Evolutionary conservation across 345 rosid genomes (phyloP).

Genomic region (Linum tenue): DNA sequence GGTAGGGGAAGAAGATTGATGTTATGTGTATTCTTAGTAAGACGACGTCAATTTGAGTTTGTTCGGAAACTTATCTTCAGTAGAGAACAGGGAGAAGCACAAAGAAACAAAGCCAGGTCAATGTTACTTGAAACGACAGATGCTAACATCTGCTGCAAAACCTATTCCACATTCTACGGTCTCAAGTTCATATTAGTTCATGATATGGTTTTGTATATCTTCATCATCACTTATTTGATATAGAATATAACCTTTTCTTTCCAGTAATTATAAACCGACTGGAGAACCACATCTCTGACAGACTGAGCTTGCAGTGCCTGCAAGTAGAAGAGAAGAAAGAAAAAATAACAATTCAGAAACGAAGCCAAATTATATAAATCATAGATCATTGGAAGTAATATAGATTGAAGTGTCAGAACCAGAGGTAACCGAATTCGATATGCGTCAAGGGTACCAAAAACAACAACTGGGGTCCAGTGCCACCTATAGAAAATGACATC

Average conservation of each 20-base stretch:
- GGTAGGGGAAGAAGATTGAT: not conserved
- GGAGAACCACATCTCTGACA: slow-evolving; percentile 51
- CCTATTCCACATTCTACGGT: not conserved
- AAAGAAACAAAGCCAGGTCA: not conserved
- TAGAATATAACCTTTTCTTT: slow-evolving; percentile 60
- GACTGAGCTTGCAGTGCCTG: slow-evolving; percentile 68
- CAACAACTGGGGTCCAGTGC: no score
- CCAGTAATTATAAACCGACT: slow-evolving; percentile 80
- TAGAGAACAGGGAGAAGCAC: slow-evolving; percentile 1
- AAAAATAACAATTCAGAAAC: not conserved
- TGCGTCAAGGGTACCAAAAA: not conserved
- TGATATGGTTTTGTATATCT: not conserved
- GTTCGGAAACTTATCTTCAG: not conserved
- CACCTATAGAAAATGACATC: no score
- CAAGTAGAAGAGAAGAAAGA: slow-evolving; percentile 14
- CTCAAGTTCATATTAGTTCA: not conserved
- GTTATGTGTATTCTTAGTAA: not conserved
- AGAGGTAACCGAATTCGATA: not conserved
- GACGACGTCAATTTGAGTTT: not conserved
- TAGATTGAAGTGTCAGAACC: not conserved
- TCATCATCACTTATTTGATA: slow-evolving; percentile 5
- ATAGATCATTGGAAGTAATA: not conserved
- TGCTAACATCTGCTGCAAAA: slow-evolving; percentile 9
- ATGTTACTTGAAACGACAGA: not conserved
- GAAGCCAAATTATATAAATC: not conserved